These are phyloP conservation scores for Acanthamoeba triangularis DNA, from an alignment of 208 protist genomes.

Conservation along the genomic window DNA sequence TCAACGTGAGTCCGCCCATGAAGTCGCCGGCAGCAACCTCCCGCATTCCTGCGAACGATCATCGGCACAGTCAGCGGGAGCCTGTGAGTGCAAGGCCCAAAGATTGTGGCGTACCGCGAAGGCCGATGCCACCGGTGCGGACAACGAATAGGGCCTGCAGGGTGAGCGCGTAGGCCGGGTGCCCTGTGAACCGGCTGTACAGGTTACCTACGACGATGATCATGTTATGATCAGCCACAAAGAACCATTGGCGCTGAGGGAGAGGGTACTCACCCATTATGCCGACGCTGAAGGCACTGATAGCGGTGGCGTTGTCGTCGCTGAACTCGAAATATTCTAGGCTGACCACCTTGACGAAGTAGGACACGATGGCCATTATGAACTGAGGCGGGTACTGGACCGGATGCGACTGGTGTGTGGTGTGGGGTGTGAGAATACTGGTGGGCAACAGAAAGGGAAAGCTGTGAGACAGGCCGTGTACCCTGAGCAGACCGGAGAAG, in stretches of 20 bases:
- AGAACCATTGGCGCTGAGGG: no score
- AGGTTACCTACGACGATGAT: not conserved
- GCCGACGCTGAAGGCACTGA: not conserved
- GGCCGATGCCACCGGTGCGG: not conserved
- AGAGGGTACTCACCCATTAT: not conserved
- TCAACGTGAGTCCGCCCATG: not conserved
- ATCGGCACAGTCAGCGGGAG: no score
- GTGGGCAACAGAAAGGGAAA: not conserved
- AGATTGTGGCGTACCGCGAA: not conserved
- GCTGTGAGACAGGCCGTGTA: not conserved
- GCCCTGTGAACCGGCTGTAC: not conserved
- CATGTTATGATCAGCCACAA: no score
- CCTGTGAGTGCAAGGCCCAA: no score
- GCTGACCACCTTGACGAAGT: not conserved
- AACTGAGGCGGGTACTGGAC: not conserved
- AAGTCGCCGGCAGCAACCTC: not conserved
- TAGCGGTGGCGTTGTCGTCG: not conserved
- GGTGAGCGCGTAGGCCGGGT: not conserved
- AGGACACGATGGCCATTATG: not conserved
- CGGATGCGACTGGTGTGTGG: not conserved
- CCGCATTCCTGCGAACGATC: not conserved
- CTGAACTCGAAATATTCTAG: not conserved
- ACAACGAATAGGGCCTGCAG: not conserved
- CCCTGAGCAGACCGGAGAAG: not conserved
- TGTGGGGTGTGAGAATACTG: no score